Evolutionary conservation across 208 protist genomes (phyloP).

Genomic region (Strigomonas galati): DNA sequence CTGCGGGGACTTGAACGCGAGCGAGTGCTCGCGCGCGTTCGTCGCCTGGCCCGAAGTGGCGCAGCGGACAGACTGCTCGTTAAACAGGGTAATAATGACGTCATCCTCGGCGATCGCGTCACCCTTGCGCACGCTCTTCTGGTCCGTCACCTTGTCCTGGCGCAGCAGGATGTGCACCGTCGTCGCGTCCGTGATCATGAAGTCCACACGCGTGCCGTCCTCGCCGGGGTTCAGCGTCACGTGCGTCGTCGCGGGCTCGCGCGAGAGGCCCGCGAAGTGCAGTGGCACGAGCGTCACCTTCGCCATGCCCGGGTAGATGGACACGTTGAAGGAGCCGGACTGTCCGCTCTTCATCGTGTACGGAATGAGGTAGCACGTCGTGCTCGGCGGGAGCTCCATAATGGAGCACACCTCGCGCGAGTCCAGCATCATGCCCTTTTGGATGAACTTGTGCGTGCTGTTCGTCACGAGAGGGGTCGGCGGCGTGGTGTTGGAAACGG

Average conservation of each 20-base stretch:
- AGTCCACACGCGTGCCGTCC: conserved; percentile 50
- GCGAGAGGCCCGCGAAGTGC: conserved; percentile 60
- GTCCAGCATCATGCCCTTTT: conserved; percentile 87
- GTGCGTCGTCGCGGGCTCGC: conserved; percentile 32
- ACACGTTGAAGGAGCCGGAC: conserved; percentile 62
- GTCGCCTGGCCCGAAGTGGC: conserved; percentile 55
- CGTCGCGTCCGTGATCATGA: conserved; percentile 47
- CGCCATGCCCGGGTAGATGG: conserved; percentile 75
- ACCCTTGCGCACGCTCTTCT: conserved; percentile 23
- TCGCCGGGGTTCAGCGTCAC: conserved; percentile 47
- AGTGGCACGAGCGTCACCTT: conserved; percentile 72
- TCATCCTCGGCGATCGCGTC: conserved; percentile 67
- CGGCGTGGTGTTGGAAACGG: conserved; percentile 35
- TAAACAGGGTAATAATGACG: conserved; percentile 58
- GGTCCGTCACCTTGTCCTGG: conserved; percentile 60
- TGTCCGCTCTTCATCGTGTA: conserved; percentile 72
- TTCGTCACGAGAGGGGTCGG: conserved; percentile 76
- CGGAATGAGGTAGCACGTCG: conserved; percentile 72
- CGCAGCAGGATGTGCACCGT: conserved; percentile 79
- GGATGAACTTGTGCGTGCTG: conserved; percentile 73
- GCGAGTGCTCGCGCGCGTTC: conserved; percentile 80
- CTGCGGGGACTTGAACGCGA: conserved; percentile 49
- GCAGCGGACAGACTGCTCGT: conserved; percentile 52
- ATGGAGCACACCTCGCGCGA: conserved; percentile 76
- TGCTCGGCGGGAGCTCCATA: conserved; percentile 65